Percentiles rank a stretch among this genome's conserved stretches.
phyloP scores from a whole-genome alignment of 352 stramenopile genomes.

The Phytophthora meadii region DNA sequence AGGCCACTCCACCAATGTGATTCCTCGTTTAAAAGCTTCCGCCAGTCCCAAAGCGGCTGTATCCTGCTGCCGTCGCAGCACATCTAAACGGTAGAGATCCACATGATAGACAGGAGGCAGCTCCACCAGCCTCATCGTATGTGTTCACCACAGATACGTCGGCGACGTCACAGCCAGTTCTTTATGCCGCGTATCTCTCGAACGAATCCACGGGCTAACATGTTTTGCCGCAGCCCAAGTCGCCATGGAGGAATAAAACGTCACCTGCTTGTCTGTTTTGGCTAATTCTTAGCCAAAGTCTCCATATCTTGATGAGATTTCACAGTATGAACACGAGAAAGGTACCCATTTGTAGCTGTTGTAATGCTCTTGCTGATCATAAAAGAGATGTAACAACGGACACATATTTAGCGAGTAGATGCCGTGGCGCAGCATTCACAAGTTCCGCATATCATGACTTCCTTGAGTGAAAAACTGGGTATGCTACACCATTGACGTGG shows the following conservation, averaged over 20 bases:
- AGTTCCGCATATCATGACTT: slow-evolving; percentile 4
- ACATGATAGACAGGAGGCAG: slow-evolving; percentile 85
- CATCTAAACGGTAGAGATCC: slow-evolving; percentile 92
- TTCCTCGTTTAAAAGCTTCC: slow-evolving; percentile 63
- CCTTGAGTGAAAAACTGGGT: background rate
- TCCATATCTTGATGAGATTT: slow-evolving; percentile 86
- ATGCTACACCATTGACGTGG: background rate
- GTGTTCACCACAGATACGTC: slow-evolving; percentile 95
- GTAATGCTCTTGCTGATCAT: background rate
- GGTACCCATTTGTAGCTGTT: slow-evolving; percentile 1
- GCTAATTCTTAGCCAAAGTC: slow-evolving; percentile 79
- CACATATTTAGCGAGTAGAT: slow-evolving; percentile 4
- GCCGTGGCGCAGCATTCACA: slow-evolving; percentile 3
- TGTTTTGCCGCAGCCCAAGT: slow-evolving; percentile 94
- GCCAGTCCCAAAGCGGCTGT: slow-evolving; percentile 58
- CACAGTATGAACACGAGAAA: slow-evolving; percentile 27
- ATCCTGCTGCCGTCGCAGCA: slow-evolving; percentile 63
- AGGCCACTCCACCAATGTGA: slow-evolving; percentile 78
- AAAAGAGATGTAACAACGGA: slow-evolving; percentile 1
- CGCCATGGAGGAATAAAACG: slow-evolving; percentile 88
- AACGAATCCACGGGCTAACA: slow-evolving; percentile 93
- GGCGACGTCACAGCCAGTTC: slow-evolving; percentile 89
- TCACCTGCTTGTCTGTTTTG: slow-evolving; percentile 54
- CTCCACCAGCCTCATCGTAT: slow-evolving; percentile 63
- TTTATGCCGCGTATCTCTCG: slow-evolving; percentile 51